Evolutionary conservation across 331 rosid genomes (phyloP), one percentile per base, ranked within the genome.

Genomic region (Quercus lobata): DNA sequence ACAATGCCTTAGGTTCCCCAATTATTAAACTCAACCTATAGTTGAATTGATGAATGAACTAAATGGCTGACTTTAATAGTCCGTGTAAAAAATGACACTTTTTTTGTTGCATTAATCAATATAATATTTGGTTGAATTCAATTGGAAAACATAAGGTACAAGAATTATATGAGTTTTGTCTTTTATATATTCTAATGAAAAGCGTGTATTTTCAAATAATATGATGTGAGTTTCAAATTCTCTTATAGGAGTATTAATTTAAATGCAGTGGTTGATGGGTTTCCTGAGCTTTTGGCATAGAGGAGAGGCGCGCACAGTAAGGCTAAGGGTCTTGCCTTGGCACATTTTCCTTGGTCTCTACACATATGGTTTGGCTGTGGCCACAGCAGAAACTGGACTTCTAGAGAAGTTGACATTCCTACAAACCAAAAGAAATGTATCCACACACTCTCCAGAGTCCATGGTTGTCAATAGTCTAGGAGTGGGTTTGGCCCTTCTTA

Each of bases 201-300:
- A 22, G 62, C 2, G 16, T 49, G 57, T 4, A 44, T 4, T 76
- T 32, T 12, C 29, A 19, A 17, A 49, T 49, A 49, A 49, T 49
- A 49, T 49, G 54, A 29, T 16, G 2, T 29, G 70, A 16, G 17
- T 27, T 29, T 62, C 30, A 3, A 16, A 19, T 72, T 30, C 16
- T 6, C 34, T 24, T 35, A 1, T 15, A 49, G 54, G 54, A 49
- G 54, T 49, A 21, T 44, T 17, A 35, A 3, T 56, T 14, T 1
- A 60, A 9, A 17, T 86, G 88, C 89, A 95, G 98, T 95, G 99
- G 96, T 11, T 90, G 82, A 84, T 82, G 53, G 99, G 99, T 4
- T 95, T 95, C 77, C 35, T 88, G 86, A 95, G 88, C 87, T 95
- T 95, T 74, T 95, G 99, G 99, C 99, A 89, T 80, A 55, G 91